phyloP scores from a whole-genome alignment of 75 land plant species.

The Pinus tabuliformis region DNA sequence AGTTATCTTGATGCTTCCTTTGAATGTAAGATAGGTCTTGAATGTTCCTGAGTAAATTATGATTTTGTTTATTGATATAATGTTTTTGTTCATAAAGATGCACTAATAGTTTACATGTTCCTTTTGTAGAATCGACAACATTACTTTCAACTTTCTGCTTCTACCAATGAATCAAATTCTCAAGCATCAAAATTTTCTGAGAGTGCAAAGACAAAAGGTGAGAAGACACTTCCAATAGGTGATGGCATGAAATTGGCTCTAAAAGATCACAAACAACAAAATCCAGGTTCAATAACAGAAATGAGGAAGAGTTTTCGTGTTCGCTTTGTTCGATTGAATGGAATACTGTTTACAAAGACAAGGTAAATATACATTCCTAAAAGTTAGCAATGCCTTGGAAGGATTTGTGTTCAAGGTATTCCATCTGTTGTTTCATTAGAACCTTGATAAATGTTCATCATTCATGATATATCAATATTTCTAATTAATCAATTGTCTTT shows the following conservation, averaged over 20 bases:
- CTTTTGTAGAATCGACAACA: slow-evolving; percentile 62
- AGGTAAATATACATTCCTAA: slow-evolving; percentile 38
- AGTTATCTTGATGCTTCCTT: background rate
- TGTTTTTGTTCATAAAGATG: background rate
- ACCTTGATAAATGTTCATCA: no score
- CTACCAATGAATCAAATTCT: slow-evolving; percentile 17
- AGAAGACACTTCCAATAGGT: background rate
- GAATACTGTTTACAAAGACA: slow-evolving; percentile 87
- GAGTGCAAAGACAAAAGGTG: slow-evolving; percentile 7
- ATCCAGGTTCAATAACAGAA: slow-evolving; percentile 18
- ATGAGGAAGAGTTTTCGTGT: slow-evolving; percentile 48
- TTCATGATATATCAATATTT: no score
- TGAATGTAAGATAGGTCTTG: background rate
- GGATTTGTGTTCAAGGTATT: no score
- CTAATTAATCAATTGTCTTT: no score
- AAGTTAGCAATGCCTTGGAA: background rate
- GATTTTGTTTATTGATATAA: background rate
- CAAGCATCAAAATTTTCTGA: slow-evolving; percentile 12
- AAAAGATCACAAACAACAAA: slow-evolving; percentile 12
- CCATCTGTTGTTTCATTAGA: no score
- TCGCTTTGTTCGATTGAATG: slow-evolving; percentile 83
- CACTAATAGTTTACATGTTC: background rate
- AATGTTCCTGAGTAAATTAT: background rate
- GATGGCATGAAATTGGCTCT: slow-evolving; percentile 6
- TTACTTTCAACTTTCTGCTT: slow-evolving; percentile 33